phyloP scores from a whole-genome alignment of 2,329 filamentous ascomycete species.

The Tolypocladium nubicola region DNA sequence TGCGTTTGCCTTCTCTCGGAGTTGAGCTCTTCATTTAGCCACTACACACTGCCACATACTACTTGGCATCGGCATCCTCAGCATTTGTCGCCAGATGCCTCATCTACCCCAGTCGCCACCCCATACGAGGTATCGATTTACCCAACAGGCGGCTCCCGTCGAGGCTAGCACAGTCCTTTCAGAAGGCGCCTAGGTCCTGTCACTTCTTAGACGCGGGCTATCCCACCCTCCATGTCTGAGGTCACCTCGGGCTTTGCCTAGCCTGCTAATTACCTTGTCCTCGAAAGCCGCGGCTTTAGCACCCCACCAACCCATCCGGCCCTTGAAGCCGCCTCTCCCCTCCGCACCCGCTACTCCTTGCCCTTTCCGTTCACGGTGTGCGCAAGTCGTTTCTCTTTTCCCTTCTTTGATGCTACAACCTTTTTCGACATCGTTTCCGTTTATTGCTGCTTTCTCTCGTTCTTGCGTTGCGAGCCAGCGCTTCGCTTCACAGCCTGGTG shows the following conservation, averaged over 20 bases:
- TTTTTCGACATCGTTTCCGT: neutral
- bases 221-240: neutral
- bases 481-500: neutral
- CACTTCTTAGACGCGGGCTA: conserved; percentile 6
- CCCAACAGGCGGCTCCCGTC: neutral
- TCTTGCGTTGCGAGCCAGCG: neutral
- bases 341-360: neutral
- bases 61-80: neutral
- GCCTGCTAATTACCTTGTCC: neutral
- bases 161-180: conserved; percentile 1
- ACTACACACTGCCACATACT: neutral
- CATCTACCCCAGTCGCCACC: neutral
- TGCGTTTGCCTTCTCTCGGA: neutral
- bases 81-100: neutral
- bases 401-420: neutral
- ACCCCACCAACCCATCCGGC: neutral
- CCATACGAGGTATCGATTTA: no score
- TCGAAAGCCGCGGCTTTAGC: neutral
- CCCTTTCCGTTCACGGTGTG: neutral
- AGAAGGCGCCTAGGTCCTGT: conserved; percentile 3
- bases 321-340: neutral
- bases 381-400: neutral
- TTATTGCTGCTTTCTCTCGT: neutral
- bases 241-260: conserved; percentile 2
- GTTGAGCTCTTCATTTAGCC: neutral